Evolutionary conservation across 805 yeast genomes (phyloP).

Genomic region (Kluyveromyces dobzhanskii): DNA sequence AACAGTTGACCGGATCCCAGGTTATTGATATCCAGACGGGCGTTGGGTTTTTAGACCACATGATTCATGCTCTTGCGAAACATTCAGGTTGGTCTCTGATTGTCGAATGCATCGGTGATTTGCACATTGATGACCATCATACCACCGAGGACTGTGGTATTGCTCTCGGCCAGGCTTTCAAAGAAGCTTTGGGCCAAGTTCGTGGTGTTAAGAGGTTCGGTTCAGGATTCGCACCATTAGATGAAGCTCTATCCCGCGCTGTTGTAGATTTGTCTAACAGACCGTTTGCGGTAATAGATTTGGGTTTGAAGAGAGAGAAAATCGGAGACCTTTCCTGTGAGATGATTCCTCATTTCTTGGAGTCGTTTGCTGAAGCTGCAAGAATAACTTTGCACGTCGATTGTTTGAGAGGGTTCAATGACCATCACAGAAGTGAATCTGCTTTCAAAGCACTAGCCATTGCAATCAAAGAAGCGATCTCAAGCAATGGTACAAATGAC

Average conservation of each 20-base stretch:
- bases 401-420: slow-evolving; percentile 86
- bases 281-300: slow-evolving; percentile 83
- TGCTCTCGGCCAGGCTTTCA: slow-evolving; percentile 83
- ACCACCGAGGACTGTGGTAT: slow-evolving; percentile 94
- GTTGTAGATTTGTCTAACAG: slow-evolving; percentile 94
- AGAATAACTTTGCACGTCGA: slow-evolving; percentile 90
- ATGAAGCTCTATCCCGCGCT: slow-evolving; percentile 91
- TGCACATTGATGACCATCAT: slow-evolving; percentile 96
- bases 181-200: slow-evolving; percentile 80
- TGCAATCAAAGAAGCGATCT: slow-evolving; percentile 79
- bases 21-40: slow-evolving; percentile 80
- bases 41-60: slow-evolving; percentile 91
- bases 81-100: slow-evolving; percentile 94
- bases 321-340: slow-evolving; percentile 89
- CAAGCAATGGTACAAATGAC: slow-evolving; percentile 78
- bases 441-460: slow-evolving; percentile 95
- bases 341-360: slow-evolving; percentile 96
- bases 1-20: slow-evolving; percentile 64
- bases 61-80: slow-evolving; percentile 95
- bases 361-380: slow-evolving; percentile 89
- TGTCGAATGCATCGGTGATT: slow-evolving; percentile 86
- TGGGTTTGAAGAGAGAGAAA: slow-evolving; percentile 86
- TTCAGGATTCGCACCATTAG: slow-evolving; percentile 87
- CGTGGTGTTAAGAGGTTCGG: slow-evolving; percentile 93
- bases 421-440: slow-evolving; percentile 92